A percentile compares a stretch with the other conserved stretches of the same genome.
Evolutionary conservation across 2,329 filamentous ascomycete genomes (phyloP).

Genomic region (Escovopsis sp.): DNA sequence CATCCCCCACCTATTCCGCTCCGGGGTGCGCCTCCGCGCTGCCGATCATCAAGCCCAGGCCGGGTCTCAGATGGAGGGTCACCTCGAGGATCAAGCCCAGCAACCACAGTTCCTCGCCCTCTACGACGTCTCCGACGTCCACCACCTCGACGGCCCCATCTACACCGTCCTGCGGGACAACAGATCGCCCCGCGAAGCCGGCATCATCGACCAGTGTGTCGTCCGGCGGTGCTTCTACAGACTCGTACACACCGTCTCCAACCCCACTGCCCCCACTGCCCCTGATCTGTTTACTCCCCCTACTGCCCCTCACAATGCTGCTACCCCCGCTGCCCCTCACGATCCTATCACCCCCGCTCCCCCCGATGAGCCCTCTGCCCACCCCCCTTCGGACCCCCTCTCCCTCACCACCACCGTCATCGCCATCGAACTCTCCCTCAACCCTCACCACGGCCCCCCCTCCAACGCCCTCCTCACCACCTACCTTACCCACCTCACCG

Average conservation of each 20-base stretch:
- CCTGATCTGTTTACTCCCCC: no score
- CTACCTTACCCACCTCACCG: slow-evolving; percentile 47
- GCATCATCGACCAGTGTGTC: slow-evolving; percentile 35
- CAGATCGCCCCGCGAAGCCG: slow-evolving; percentile 36
- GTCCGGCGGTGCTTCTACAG: slow-evolving; percentile 61
- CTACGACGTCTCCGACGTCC: slow-evolving; percentile 69
- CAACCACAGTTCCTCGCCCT: slow-evolving; percentile 59
- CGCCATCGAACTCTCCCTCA: no score
- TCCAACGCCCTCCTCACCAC: slow-evolving; percentile 31
- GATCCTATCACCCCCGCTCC: no score
- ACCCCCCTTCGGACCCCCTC: no score
- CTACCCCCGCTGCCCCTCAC: no score
- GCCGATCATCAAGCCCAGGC: no score
- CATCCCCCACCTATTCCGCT: slow-evolving; percentile 55
- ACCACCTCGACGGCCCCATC: slow-evolving; percentile 49
- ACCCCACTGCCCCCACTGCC: slow-evolving; percentile 5
- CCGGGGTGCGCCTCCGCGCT: slow-evolving; percentile 66
- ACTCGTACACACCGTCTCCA: slow-evolving; percentile 32
- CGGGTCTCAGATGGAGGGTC: no score
- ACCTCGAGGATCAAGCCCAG: no score
- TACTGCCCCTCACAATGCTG: no score
- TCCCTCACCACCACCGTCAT: no score
- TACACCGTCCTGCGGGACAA: slow-evolving; percentile 52
- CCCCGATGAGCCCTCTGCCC: no score
- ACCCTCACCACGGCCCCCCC: no score